Percentiles rank a stretch among this genome's conserved stretches.
These are phyloP conservation scores for Blastobotrys malaysiensis DNA, from an alignment of 1,139 yeast genomes.

Conservation along the genomic window DNA sequence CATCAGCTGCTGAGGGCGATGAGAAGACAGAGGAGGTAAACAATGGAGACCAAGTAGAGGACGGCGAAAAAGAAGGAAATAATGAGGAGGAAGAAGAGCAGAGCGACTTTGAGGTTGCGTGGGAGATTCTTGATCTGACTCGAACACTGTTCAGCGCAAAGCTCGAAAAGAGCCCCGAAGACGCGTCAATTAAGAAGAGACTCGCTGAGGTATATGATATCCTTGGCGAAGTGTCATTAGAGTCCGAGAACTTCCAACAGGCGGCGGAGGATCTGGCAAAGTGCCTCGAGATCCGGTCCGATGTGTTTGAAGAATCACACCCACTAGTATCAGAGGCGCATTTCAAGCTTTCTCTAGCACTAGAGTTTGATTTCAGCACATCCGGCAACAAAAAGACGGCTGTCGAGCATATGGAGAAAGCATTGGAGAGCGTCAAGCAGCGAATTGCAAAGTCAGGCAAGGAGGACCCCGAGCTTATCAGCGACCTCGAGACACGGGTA, in stretches of 20 bases:
- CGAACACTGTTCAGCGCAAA: conserved; percentile 55
- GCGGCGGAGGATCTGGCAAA: conserved; percentile 62
- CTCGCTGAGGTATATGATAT: conserved; percentile 74
- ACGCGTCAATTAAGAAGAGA: conserved; percentile 40
- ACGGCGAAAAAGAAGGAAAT: conserved; percentile 32
- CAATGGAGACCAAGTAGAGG: conserved; percentile 34
- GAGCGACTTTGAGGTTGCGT: conserved; percentile 77
- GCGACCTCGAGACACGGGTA: conserved; percentile 43
- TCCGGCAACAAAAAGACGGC: conserved; percentile 47
- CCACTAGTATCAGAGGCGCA: conserved; percentile 71
- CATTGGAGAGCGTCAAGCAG: conserved; percentile 55
- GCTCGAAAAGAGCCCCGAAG: conserved; percentile 32
- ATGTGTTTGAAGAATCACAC: conserved; percentile 49
- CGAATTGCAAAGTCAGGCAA: conserved; percentile 39
- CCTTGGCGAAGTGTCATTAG: conserved; percentile 84
- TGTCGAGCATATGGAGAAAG: conserved; percentile 51
- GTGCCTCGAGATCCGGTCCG: conserved; percentile 51
- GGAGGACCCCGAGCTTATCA: conserved; percentile 47
- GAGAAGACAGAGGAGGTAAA: conserved; percentile 33
- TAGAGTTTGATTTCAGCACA: conserved; percentile 61
- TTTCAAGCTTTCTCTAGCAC: conserved; percentile 74
- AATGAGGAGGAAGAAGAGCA: conserved; percentile 46
- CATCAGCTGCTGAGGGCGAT: conserved; percentile 29
- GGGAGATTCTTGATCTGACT: conserved; percentile 79
- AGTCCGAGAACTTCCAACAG: conserved; percentile 72